Evolutionary conservation across 169 alveolate genomes (phyloP).

Genomic region (Eimeria necatrix): DNA sequence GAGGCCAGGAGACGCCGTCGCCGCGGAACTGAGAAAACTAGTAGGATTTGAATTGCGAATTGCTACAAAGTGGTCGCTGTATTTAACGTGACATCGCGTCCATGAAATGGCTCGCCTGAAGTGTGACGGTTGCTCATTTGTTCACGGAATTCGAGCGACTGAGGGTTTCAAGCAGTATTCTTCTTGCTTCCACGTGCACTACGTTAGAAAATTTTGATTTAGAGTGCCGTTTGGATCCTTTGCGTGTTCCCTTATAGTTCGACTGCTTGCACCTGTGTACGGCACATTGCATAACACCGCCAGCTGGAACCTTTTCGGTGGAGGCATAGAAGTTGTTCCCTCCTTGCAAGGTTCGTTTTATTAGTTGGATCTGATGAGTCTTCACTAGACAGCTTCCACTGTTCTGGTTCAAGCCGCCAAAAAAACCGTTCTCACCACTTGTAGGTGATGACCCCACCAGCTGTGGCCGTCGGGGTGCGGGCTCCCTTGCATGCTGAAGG

Average conservation of each 20-base stretch:
- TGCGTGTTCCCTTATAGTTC: constrained; percentile 12
- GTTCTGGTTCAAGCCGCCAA: background rate
- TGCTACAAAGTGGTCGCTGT: background rate
- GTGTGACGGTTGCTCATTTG: constrained; percentile 39
- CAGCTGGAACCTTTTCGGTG: constrained; percentile 39
- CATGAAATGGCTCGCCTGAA: constrained; percentile 67
- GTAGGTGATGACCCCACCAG: constrained; percentile 58
- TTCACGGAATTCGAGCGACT: background rate
- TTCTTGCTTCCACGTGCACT: no score
- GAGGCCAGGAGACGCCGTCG: constrained; percentile 39
- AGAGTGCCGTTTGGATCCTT: background rate
- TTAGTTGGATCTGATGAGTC: constrained; percentile 19
- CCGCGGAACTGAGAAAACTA: constrained; percentile 5
- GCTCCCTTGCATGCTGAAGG: constrained; percentile 61
- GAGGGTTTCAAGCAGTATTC: background rate
- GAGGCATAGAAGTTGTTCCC: background rate
- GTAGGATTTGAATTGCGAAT: constrained; percentile 9
- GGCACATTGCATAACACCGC: background rate
- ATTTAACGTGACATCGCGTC: background rate
- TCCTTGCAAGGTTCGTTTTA: constrained; percentile 58
- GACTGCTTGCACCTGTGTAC: no score
- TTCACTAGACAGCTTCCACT: background rate
- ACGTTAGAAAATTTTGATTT: no score
- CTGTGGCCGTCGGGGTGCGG: constrained; percentile 46
- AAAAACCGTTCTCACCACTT: background rate